Conservation (phyloP, 805 yeast genomes). For the Debaryomyces tyrocola region DNA sequence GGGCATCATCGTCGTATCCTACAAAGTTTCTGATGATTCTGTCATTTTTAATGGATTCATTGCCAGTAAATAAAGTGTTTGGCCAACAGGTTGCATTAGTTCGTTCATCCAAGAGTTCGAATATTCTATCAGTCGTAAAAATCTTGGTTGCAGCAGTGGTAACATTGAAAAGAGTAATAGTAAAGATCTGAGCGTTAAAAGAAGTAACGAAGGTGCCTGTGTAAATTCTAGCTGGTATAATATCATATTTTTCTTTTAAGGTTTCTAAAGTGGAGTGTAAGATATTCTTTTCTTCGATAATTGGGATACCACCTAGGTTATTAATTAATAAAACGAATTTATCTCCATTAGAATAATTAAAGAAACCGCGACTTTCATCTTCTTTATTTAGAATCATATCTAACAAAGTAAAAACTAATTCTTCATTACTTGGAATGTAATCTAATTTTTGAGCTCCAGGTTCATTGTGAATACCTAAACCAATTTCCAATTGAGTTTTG, state of each 20-base stretch:
- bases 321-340: slow-evolving; percentile 29
- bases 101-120: slow-evolving; percentile 28
- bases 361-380: slow-evolving; percentile 28
- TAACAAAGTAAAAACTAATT: slow-evolving; percentile 23
- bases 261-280: slow-evolving; percentile 20
- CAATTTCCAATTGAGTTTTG: slow-evolving; percentile 29
- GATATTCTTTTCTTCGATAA: slow-evolving; percentile 29
- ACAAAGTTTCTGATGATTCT: slow-evolving; percentile 25
- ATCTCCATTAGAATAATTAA: slow-evolving; percentile 25
- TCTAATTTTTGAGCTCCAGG: slow-evolving; percentile 34
- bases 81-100: slow-evolving; percentile 34
- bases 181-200: slow-evolving; percentile 36
- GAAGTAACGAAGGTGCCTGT: slow-evolving; percentile 35
- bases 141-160: slow-evolving; percentile 22
- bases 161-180: slow-evolving; percentile 33
- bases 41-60: slow-evolving; percentile 15
- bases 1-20: slow-evolving; percentile 18
- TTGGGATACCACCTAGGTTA: slow-evolving; percentile 37
- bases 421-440: slow-evolving; percentile 30
- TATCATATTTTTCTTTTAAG: slow-evolving; percentile 22
- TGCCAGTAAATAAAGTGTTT: slow-evolving; percentile 12
- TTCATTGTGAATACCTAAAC: slow-evolving; percentile 41
- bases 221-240: slow-evolving; percentile 26
- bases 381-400: slow-evolving; percentile 21
- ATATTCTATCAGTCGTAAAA: slow-evolving; percentile 18